These are phyloP conservation scores for Fusarium sp. DNA, from an alignment of 2,329 filamentous ascomycete genomes.

Conservation along the genomic window DNA sequence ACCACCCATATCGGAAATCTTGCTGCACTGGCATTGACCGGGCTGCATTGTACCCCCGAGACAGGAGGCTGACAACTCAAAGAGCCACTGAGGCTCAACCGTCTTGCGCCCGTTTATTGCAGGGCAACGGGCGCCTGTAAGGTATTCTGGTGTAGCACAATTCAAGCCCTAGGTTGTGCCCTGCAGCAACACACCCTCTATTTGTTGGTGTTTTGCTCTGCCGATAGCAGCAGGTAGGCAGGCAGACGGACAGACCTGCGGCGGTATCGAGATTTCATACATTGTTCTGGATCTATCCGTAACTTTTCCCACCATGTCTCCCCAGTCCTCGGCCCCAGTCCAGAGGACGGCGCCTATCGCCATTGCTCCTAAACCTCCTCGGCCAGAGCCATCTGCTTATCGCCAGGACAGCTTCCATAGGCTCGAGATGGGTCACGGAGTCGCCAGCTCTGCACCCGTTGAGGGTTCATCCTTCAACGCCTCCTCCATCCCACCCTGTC, in stretches of 20 bases:
- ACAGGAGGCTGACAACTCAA: slow-evolving; percentile 21
- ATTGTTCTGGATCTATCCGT: slow-evolving; percentile 21
- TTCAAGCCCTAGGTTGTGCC: slow-evolving; percentile 15
- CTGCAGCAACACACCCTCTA: slow-evolving; percentile 32
- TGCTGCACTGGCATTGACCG: background rate
- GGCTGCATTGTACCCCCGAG: slow-evolving; percentile 11
- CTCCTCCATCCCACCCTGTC: slow-evolving; percentile 66
- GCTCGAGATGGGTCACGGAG: slow-evolving; percentile 60
- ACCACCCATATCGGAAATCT: slow-evolving; percentile 19
- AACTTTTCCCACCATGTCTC: slow-evolving; percentile 56
- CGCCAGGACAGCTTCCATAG: slow-evolving; percentile 58
- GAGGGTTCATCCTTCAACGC: slow-evolving; percentile 56
- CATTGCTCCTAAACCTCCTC: slow-evolving; percentile 69
- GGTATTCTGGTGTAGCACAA: slow-evolving; percentile 30
- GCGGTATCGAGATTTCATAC: slow-evolving; percentile 19
- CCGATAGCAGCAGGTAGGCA: slow-evolving; percentile 3
- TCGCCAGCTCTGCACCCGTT: slow-evolving; percentile 57
- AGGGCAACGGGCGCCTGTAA: slow-evolving; percentile 40
- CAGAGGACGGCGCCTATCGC: slow-evolving; percentile 71
- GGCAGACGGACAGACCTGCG: background rate
- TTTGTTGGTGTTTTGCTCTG: background rate
- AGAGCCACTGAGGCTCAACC: slow-evolving; percentile 40
- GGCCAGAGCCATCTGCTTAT: slow-evolving; percentile 51
- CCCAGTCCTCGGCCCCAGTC: slow-evolving; percentile 56
- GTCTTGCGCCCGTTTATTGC: slow-evolving; percentile 38